Evolutionary conservation across 768 basidiomycete species (phyloP).

Genomic region (Kwoniella botswanensis): DNA sequence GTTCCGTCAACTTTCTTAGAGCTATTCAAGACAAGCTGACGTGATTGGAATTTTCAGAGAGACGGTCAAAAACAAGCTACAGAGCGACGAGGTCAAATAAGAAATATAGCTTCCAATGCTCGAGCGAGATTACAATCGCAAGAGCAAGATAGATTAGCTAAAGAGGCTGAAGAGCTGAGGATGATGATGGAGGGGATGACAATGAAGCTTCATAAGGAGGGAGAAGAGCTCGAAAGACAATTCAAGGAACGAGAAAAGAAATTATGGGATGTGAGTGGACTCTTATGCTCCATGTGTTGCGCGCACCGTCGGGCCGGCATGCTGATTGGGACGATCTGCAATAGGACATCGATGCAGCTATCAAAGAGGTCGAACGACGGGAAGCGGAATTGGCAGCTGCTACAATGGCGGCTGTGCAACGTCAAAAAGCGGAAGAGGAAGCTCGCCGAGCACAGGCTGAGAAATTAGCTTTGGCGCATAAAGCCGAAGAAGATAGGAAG

Average conservation of each 20-base stretch:
- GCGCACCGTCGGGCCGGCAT: too few relatives aligned
- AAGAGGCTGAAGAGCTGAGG: slow-evolving; percentile 48
- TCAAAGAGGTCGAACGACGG: slow-evolving; percentile 31
- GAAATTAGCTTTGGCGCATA: slow-evolving; percentile 41
- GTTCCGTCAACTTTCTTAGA: slow-evolving; percentile 4
- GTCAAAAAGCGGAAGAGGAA: slow-evolving; percentile 56
- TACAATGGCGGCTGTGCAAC: slow-evolving; percentile 15
- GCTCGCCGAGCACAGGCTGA: slow-evolving; percentile 57
- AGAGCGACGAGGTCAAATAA: slow-evolving; percentile 30
- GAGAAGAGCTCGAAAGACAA: slow-evolving; percentile 74
- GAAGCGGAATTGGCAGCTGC: slow-evolving; percentile 30
- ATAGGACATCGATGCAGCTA: slow-evolving; percentile 44
- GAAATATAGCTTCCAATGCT: slow-evolving; percentile 39
- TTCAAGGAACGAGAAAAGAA: slow-evolving; percentile 78
- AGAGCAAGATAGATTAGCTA: slow-evolving; percentile 27
- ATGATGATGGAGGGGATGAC: slow-evolving; percentile 45
- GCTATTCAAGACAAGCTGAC: background rate
- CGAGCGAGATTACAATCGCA: slow-evolving; percentile 27
- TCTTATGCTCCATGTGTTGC: background rate
- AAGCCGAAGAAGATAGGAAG: slow-evolving; percentile 63
- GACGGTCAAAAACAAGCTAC: slow-evolving; percentile 37
- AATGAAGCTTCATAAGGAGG: slow-evolving; percentile 62
- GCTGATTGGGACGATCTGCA: too few relatives aligned
- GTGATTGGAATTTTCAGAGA: slow-evolving; percentile 15
- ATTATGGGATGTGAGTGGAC: slow-evolving; percentile 36